Base-by-base conservation (phyloP, 202 grass and related monocot species). In the Musa balbisiana region DNA sequence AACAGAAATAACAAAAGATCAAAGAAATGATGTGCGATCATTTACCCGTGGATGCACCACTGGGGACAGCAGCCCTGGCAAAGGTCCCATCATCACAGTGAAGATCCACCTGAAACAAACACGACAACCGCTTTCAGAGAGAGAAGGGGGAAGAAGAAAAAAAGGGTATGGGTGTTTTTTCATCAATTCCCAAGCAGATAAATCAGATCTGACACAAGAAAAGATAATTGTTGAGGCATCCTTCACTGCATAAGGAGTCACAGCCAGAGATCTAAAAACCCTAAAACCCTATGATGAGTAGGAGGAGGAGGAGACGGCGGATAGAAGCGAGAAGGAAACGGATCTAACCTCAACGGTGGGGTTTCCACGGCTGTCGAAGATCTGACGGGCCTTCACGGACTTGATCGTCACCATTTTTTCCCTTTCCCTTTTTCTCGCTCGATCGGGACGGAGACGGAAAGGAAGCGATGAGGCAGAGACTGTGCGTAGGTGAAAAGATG, bases 1-100 rank as follows among this genome's bases (percentile, higher is more conserved):
- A 33, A 49, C 2, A 69, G 12, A 68, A 69, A 4, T 33, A 49
- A 69, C 17, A 8, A 69, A 12, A 9, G 3, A 50, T 19, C 9
- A 51, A 69, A 49, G 10, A 1, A 49, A 49, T 49, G 3, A 13
- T 43, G 3, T 74, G 12, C 11, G 25, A 71, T 67, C 11, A 65
- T 25, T 4, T 21, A 96, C 92, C 92, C 81, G 92, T 96, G 14
- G 92, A 96, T 80, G 92, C 92, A 63, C 92, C 92, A 4, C 92
- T 96, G 10, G 92, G 92, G 56, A 96, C 92, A 76, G 89, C 92
- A 23, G 89, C 92, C 83, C 92, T 82, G 6, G 85, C 85, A 13
- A 85, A 85, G 51, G 89, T 81, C 77, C 89, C 89, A 80, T 96
- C 87, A 62, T 83, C 84, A 73, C 86, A 86, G 67, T 78, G 87